Conservation (phyloP, 1,284 basidiomycete species). For the Ustilago crameri region DNA sequence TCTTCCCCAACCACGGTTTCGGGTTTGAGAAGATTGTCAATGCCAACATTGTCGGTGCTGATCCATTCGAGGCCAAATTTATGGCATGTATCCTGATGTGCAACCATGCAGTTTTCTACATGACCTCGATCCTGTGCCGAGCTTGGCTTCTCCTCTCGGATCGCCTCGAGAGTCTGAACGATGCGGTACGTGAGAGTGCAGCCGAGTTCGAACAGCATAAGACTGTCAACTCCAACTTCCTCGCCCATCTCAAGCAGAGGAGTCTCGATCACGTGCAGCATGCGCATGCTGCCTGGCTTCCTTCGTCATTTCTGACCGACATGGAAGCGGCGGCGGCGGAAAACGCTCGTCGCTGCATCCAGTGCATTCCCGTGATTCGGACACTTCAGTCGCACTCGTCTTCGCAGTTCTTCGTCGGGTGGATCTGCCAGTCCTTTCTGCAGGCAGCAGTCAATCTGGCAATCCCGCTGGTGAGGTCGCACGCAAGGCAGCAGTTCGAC, state of each 20-base stretch:
- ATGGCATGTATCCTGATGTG: constrained; percentile 25
- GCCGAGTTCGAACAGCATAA: constrained; percentile 12
- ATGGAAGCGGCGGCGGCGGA: constrained; percentile 19
- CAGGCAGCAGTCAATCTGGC: constrained; percentile 34
- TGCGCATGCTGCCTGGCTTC: constrained; percentile 26
- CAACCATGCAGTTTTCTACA: constrained; percentile 29
- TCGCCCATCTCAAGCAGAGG: constrained; percentile 19
- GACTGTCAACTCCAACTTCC: constrained; percentile 13
- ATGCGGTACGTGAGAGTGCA: constrained; percentile 5
- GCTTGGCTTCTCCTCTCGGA: constrained; percentile 31
- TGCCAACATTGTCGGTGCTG: constrained; percentile 5
- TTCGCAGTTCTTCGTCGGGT: constrained; percentile 31
- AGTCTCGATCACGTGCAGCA: constrained; percentile 26
- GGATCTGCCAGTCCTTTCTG: constrained; percentile 18
- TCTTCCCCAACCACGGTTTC: constrained; percentile 13
- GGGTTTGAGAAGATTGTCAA: constrained; percentile 17
- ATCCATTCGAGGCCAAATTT: constrained; percentile 15
- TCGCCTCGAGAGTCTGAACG: constrained; percentile 23
- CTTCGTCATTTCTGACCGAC: constrained; percentile 23
- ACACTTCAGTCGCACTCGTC: constrained; percentile 19
- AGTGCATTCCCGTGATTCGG: constrained; percentile 21
- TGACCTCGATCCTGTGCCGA: constrained; percentile 28
- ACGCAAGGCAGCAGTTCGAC: constrained; percentile 13
- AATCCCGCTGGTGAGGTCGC: constrained; percentile 25
- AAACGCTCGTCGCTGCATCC: constrained; percentile 20